These are phyloP conservation scores for Neophaeococcomyces mojaviensis DNA, from an alignment of 2,329 filamentous ascomycete genomes.

Conservation along the genomic window DNA sequence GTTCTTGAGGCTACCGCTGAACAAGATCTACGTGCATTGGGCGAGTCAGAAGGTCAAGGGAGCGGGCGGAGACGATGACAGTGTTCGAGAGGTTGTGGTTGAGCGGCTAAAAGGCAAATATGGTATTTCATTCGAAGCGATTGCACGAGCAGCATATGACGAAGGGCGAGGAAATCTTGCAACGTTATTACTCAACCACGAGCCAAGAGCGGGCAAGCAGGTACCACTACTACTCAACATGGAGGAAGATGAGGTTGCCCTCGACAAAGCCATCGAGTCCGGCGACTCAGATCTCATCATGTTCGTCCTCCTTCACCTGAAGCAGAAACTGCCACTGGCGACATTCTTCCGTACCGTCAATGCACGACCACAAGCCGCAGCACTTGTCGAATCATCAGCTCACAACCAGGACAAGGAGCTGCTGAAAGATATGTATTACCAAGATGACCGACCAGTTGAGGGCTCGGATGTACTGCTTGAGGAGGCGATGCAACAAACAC, in stretches of 20 bases:
- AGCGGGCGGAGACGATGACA: slow-evolving; percentile 78
- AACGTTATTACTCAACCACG: slow-evolving; percentile 84
- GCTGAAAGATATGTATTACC: slow-evolving; percentile 93
- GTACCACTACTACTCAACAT: slow-evolving; percentile 87
- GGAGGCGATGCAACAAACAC: slow-evolving; percentile 69
- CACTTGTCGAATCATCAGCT: slow-evolving; percentile 80
- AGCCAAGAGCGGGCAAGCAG: slow-evolving; percentile 89
- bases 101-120: slow-evolving; percentile 78
- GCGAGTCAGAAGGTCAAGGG: slow-evolving; percentile 86
- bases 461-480: slow-evolving; percentile 79
- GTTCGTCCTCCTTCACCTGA: slow-evolving; percentile 78
- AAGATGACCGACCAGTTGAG: slow-evolving; percentile 84
- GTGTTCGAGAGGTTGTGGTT: slow-evolving; percentile 78
- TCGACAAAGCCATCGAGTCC: slow-evolving; percentile 94
- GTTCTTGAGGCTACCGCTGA: slow-evolving; percentile 76
- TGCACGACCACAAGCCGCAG: slow-evolving; percentile 72
- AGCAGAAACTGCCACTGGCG: slow-evolving; percentile 81
- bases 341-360: slow-evolving; percentile 91
- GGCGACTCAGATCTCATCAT: slow-evolving; percentile 91
- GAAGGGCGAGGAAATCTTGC: slow-evolving; percentile 85
- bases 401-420: slow-evolving; percentile 69
- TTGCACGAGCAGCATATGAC: slow-evolving; percentile 86
- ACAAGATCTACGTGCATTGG: slow-evolving; percentile 94
- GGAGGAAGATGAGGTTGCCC: slow-evolving; percentile 89
- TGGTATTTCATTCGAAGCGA: slow-evolving; percentile 91